phyloP scores from a whole-genome alignment of 768 basidiomycete genomes.

The Auricularia cornea region DNA sequence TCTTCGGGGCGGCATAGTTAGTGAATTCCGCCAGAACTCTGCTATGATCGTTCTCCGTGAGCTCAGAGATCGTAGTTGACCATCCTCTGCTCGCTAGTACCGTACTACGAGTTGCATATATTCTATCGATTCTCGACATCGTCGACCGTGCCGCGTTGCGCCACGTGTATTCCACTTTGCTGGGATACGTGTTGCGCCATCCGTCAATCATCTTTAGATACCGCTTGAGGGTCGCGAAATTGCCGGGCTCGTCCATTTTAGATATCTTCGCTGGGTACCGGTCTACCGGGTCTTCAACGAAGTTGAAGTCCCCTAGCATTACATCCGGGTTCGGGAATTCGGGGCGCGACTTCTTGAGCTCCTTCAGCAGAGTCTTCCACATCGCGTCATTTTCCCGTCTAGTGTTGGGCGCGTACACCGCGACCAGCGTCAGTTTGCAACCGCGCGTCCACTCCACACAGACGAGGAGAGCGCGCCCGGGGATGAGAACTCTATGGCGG shows the following conservation, averaged over 20 bases:
- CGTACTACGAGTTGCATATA: not conserved
- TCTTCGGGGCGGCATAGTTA: not conserved
- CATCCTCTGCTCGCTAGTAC: not conserved
- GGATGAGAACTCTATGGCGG: not conserved
- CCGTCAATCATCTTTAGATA: not conserved
- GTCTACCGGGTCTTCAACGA: not conserved
- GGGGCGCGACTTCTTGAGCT: not conserved
- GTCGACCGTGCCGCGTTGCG: not conserved
- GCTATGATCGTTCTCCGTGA: not conserved
- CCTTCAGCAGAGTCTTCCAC: not conserved
- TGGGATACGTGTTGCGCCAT: not conserved
- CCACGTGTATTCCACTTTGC: not conserved
- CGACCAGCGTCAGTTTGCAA: not conserved
- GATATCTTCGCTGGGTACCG: not conserved
- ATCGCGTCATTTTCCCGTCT: not conserved
- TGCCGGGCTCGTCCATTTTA: not conserved
- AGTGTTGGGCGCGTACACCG: not conserved
- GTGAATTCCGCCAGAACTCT: not conserved
- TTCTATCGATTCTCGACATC: not conserved
- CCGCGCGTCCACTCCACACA: not conserved
- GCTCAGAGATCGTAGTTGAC: not conserved
- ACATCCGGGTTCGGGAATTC: not conserved
- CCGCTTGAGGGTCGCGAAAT: not conserved
- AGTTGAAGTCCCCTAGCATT: not conserved
- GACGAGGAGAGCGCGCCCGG: not conserved